A percentile compares a stretch with the other conserved stretches of the same genome.
Evolutionary conservation across 345 rosid genomes (phyloP).

Genomic region (Ricinus communis): DNA sequence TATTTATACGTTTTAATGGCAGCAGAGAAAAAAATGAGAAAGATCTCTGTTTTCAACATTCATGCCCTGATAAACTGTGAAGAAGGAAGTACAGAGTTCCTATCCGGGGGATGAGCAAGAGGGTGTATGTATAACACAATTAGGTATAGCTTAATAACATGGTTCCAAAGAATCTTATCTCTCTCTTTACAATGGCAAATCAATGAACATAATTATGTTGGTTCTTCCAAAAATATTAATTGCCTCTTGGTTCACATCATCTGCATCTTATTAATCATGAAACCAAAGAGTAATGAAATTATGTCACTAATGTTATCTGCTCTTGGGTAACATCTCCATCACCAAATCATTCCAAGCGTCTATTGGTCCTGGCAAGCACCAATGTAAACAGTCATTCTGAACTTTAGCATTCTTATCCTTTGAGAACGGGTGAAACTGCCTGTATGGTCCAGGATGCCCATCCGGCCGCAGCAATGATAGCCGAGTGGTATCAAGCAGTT

Average conservation of each 20-base stretch:
- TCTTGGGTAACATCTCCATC: constrained; percentile 21
- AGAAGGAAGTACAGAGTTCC: neutral
- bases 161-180: neutral
- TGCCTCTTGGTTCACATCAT: neutral
- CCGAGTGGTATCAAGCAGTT: constrained; percentile 35
- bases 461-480: constrained; percentile 33
- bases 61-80: too few species aligned
- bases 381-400: constrained; percentile 41
- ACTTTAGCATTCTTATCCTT: constrained; percentile 20
- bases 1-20: too few species aligned
- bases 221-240: neutral
- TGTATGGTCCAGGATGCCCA: constrained; percentile 37
- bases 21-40: too few species aligned
- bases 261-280: neutral
- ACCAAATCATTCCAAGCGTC: constrained; percentile 48
- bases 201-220: neutral
- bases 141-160: neutral
- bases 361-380: constrained; percentile 52
- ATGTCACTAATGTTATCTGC: constrained; percentile 1
- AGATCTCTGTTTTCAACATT: too few species aligned
- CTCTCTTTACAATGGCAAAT: neutral
- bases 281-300: neutral
- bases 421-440: constrained; percentile 32
- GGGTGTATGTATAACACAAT: neutral
- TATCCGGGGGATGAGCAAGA: neutral